Evolutionary conservation across 768 basidiomycete genomes (phyloP).

Genomic region (Russula vinacea): DNA sequence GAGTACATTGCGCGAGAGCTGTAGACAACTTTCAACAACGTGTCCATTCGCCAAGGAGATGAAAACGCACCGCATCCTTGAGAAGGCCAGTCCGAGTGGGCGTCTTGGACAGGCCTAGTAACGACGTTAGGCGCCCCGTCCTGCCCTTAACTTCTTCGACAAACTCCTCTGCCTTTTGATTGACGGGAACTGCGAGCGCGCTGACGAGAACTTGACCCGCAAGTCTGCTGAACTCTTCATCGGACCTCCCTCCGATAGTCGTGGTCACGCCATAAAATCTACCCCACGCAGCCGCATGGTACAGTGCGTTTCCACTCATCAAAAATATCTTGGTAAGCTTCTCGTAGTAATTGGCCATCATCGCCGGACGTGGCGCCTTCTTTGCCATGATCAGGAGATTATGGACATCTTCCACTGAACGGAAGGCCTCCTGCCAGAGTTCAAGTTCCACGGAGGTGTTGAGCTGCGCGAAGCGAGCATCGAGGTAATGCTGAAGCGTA

Average conservation of each 20-base stretch:
- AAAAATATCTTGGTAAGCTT: slow-evolving; percentile 96
- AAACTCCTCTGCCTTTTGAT: slow-evolving; percentile 49
- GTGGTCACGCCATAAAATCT: slow-evolving; percentile 74
- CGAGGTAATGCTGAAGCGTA: slow-evolving; percentile 91
- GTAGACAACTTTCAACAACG: slow-evolving; percentile 17
- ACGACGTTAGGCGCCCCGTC: slow-evolving; percentile 73
- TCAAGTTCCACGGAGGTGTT: slow-evolving; percentile 97
- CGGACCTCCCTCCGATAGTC: slow-evolving; percentile 65
- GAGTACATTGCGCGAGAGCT: slow-evolving; percentile 82
- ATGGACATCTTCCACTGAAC: slow-evolving; percentile 97
- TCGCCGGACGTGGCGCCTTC: slow-evolving; percentile 84
- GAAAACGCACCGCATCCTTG: slow-evolving; percentile 71
- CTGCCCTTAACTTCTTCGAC: slow-evolving; percentile 58
- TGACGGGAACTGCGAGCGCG: slow-evolving; percentile 90
- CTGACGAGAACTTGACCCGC: slow-evolving; percentile 91
- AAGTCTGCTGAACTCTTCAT: slow-evolving; percentile 75
- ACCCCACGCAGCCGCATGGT: slow-evolving; percentile 96
- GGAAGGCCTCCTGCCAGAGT: slow-evolving; percentile 98
- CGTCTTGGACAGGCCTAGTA: slow-evolving; percentile 78
- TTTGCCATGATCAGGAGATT: slow-evolving; percentile 91
- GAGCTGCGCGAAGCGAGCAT: slow-evolving; percentile 94
- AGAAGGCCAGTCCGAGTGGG: slow-evolving; percentile 87
- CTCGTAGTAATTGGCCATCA: slow-evolving; percentile 99
- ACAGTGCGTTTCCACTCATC: slow-evolving; percentile 90
- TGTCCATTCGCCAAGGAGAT: background rate